Evolutionary conservation across 805 yeast genomes (phyloP), one percentile per base, ranked within the genome.

Genomic region (Pichia kluyveri): DNA sequence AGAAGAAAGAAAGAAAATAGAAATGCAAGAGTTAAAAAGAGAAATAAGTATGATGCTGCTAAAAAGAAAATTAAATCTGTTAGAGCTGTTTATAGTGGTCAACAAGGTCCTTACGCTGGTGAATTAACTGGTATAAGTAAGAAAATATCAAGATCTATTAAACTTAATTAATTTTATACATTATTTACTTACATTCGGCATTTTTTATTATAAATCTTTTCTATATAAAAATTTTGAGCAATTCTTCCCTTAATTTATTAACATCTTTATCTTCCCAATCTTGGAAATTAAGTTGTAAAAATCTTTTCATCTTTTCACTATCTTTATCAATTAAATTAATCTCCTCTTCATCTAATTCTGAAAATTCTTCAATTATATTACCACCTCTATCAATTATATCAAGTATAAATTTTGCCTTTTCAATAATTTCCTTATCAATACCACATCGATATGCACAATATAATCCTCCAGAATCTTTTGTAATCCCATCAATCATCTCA

Each of bases 81-180:
- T 54, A 83, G 96, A 66, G 87, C 86, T 47, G 96, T 89, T n/a
- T 89, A 83, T 73, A 76, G 82, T 57, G 73, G 73, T 43, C 86
- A 79, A 45, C 72, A 78, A 52, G 85, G 88, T 54, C 82, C 96
- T 2, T 93, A 93, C 66, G 83, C 76, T 54, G 99, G 99, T 68
- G 99, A 93, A 66, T 76, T 80, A 71, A 89, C 97, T 18, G 99
- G 99, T 86, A 93, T 93, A 64, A 89, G 89, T 75, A 91, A 93
- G 79, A 88, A 88, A 56, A 63, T 91, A 45, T 75, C 95, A n/a
- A 83, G 87, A 67, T 83, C 95, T 59, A 89, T 87, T 15, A 48
- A 36, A 36, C 26, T 40, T 7, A 45, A 28, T 32, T 14, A 17
- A 42, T 7, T 7, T 23, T n/a, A n/a, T n/a, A n/a, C n/a, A n/a